Percentiles rank a stretch among this genome's conserved stretches.
These are phyloP conservation scores for Diaporthe velutina DNA, from an alignment of 2,329 filamentous ascomycete species.

Conservation along the genomic window DNA sequence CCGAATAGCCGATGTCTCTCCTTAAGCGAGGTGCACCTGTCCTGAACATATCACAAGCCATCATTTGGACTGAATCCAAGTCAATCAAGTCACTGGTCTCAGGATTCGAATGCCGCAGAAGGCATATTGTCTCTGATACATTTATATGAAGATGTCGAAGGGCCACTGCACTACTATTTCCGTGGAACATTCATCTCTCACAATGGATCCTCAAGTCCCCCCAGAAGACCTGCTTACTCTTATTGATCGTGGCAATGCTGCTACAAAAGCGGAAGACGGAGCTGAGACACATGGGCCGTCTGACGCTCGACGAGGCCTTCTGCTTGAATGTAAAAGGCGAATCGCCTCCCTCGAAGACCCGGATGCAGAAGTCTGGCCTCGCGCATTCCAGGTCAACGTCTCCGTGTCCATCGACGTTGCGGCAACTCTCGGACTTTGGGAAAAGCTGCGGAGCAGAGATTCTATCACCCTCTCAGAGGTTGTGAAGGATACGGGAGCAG, in stretches of 20 bases:
- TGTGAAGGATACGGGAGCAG: not conserved
- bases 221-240: not conserved
- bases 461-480: not conserved
- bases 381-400: conserved; percentile 29
- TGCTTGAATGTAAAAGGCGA: not conserved
- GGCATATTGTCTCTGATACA: rapidly evolving
- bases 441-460: not conserved
- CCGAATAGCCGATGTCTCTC: not conserved
- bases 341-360: conserved; percentile 3
- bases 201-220: not conserved
- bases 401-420: conserved; percentile 9
- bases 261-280: not conserved
- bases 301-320: not conserved
- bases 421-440: conserved; percentile 16
- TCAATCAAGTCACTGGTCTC: not conserved
- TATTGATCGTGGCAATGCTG: not conserved
- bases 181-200: not conserved
- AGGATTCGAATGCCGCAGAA: not conserved
- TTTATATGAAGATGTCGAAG: not conserved
- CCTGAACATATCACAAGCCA: not conserved
- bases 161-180: rapidly evolving
- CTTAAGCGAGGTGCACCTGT: conserved; percentile 5
- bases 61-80: not conserved
- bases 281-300: not conserved
- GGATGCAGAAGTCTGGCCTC: conserved; percentile 27